Conservation (phyloP, 805 yeast genomes). For the Komagataella pseudopastoris region DNA sequence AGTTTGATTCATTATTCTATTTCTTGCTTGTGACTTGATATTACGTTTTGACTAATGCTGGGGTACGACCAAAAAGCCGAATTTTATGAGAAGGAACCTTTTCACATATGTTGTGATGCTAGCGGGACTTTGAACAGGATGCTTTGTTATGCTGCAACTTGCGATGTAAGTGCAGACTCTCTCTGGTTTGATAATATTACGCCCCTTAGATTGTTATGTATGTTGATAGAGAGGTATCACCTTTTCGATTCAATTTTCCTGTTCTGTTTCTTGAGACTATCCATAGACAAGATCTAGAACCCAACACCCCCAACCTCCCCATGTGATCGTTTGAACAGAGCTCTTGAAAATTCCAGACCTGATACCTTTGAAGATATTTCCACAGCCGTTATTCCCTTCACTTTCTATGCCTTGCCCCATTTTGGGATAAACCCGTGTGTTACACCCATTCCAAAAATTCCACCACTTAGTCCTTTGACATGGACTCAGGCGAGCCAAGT, state of each 20-base stretch:
- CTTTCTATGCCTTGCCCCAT: slow-evolving; percentile 84
- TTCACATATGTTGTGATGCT: no score
- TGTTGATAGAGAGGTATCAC: not conserved
- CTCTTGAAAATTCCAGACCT: slow-evolving; percentile 29
- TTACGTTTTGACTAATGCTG: no score
- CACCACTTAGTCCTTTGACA: slow-evolving; percentile 90
- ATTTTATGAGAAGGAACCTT: no score
- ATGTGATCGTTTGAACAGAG: slow-evolving; percentile 21
- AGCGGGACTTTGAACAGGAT: no score
- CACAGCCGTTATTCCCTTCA: slow-evolving; percentile 74
- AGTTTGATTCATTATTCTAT: no score
- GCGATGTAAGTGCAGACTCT: no score
- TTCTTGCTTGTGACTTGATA: no score
- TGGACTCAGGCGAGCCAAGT: slow-evolving; percentile 51
- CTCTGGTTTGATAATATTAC: not conserved
- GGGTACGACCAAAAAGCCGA: no score
- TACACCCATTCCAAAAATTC: slow-evolving; percentile 79
- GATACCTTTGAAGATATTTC: slow-evolving; percentile 34
- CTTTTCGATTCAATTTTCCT: not conserved
- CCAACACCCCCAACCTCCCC: slow-evolving; percentile 33
- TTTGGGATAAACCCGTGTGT: slow-evolving; percentile 56
- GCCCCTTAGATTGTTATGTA: not conserved
- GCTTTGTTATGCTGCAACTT: no score
- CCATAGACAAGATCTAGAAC: slow-evolving; percentile 25
- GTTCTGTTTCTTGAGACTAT: slow-evolving; percentile 3